Evolutionary conservation across 371 early-diverging fungal species (phyloP).

Genomic region (Syncephalastrum contaminatum): DNA sequence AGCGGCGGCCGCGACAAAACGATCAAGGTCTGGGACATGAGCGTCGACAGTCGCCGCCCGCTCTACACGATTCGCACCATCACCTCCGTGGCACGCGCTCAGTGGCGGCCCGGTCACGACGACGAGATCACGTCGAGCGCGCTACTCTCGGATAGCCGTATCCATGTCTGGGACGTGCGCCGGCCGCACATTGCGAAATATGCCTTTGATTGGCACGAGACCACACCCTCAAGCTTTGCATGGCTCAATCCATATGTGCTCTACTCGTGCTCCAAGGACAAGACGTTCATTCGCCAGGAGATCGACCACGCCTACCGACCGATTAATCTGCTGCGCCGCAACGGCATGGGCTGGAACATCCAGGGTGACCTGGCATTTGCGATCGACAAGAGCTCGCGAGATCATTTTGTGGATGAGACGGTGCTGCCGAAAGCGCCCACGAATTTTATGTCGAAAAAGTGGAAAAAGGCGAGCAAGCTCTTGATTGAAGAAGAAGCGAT

Average conservation of each 20-base stretch:
- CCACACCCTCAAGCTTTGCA: constrained; percentile 69
- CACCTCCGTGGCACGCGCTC: constrained; percentile 69
- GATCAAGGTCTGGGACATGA: constrained; percentile 88
- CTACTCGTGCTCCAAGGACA: constrained; percentile 80
- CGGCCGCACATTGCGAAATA: constrained; percentile 73
- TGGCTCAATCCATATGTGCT: constrained; percentile 70
- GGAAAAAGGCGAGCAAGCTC: constrained; percentile 20
- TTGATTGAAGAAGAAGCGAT: constrained; percentile 32
- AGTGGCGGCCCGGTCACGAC: constrained; percentile 76
- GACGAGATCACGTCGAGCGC: constrained; percentile 78
- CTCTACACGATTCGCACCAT: constrained; percentile 70
- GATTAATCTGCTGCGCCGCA: constrained; percentile 45
- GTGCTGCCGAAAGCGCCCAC: constrained; percentile 8
- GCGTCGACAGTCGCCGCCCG: constrained; percentile 65
- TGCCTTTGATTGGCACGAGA: constrained; percentile 72
- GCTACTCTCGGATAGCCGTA: constrained; percentile 61
- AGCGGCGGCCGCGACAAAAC: constrained; percentile 83
- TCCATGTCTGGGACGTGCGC: constrained; percentile 78
- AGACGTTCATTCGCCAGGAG: constrained; percentile 61
- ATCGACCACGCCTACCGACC: constrained; percentile 50
- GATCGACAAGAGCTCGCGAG: constrained; percentile 38
- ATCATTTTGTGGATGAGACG: constrained; percentile 45
- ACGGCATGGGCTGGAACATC: constrained; percentile 68
- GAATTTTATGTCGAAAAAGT: constrained; percentile 18
- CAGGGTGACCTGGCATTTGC: constrained; percentile 73